A percentile compares a stretch with the other conserved stretches of the same genome.
Conservation (phyloP, 371 early-diverging fungal species). For the Rhizopus sp. region DNA sequence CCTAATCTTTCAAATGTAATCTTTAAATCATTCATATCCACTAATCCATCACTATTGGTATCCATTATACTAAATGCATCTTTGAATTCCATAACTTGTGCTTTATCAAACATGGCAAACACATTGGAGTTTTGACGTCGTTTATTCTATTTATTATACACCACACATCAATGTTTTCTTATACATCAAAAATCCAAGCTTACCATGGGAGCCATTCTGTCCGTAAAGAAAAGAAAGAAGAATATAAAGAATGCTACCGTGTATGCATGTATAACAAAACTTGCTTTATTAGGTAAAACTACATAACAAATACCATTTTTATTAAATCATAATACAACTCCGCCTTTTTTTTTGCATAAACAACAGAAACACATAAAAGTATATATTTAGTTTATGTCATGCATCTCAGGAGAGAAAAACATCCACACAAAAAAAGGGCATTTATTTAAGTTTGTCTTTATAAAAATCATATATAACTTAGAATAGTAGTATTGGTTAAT, state of each 20-base stretch:
- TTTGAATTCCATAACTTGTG: conserved; percentile 94
- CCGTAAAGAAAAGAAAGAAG: neutral
- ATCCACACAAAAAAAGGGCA: no score
- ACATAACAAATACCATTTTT: neutral
- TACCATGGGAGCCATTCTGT: conserved; percentile 23
- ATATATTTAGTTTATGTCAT: no score
- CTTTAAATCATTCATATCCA: conserved; percentile 88
- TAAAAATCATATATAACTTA: no score
- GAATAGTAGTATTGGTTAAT: no score
- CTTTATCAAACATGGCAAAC: conserved; percentile 98
- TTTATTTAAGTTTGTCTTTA: no score
- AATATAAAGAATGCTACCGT: neutral
- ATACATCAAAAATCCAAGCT: conserved; percentile 2
- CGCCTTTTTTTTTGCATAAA: no score
- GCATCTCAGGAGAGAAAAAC: no score
- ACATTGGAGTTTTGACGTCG: conserved; percentile 98
- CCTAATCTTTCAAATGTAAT: conserved; percentile 67
- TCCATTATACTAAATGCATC: conserved; percentile 96
- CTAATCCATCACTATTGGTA: conserved; percentile 84
- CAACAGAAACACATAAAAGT: no score
- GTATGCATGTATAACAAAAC: neutral
- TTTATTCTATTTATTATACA: conserved; percentile 23
- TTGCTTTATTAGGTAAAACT: neutral
- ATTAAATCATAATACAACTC: no score
- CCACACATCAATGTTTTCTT: conserved; percentile 6